phyloP scores from a whole-genome alignment of 1,284 basidiomycete species.

The Microbotryomycetes sp. region DNA sequence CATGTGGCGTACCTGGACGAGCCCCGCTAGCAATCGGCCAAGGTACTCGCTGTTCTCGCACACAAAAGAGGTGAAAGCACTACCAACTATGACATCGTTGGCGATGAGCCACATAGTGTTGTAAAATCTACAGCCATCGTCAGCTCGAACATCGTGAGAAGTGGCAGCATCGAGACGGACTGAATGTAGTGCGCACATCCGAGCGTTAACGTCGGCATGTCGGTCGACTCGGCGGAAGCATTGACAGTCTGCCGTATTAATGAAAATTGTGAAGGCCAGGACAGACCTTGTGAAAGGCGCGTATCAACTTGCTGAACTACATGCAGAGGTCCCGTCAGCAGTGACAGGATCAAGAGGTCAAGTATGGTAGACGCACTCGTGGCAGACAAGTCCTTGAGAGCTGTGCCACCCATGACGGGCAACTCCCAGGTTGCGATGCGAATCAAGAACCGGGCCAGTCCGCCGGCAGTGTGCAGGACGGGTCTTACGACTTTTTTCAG shows the following conservation, averaged over 20 bases:
- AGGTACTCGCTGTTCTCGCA: conserved; percentile 50
- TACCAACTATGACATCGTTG: conserved; percentile 80
- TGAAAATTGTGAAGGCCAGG: conserved; percentile 4
- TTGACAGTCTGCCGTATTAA: not conserved
- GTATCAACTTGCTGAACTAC: conserved; percentile 19
- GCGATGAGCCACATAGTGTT: conserved; percentile 83
- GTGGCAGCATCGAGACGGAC: conserved; percentile 42
- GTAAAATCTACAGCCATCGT: conserved; percentile 58
- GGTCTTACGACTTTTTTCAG: not conserved
- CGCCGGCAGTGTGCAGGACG: not conserved
- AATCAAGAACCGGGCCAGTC: not conserved
- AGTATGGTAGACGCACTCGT: conserved; percentile 28
- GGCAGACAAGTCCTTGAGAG: conserved; percentile 35
- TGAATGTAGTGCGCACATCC: conserved; percentile 45
- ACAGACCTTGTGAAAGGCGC: conserved; percentile 9
- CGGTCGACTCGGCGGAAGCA: not conserved
- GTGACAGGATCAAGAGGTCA: not conserved
- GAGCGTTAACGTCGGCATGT: conserved; percentile 9
- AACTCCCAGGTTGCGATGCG: not conserved
- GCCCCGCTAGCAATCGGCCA: conserved; percentile 1
- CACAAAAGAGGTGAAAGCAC: conserved; percentile 60
- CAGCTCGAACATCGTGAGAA: conserved; percentile 13
- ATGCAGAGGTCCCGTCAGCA: not conserved
- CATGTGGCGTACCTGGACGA: conserved; percentile 35
- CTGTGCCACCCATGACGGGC: conserved; percentile 6